These are phyloP conservation scores for Aspergillus sojae DNA, from an alignment of 2,329 filamentous ascomycete genomes.

Conservation along the genomic window DNA sequence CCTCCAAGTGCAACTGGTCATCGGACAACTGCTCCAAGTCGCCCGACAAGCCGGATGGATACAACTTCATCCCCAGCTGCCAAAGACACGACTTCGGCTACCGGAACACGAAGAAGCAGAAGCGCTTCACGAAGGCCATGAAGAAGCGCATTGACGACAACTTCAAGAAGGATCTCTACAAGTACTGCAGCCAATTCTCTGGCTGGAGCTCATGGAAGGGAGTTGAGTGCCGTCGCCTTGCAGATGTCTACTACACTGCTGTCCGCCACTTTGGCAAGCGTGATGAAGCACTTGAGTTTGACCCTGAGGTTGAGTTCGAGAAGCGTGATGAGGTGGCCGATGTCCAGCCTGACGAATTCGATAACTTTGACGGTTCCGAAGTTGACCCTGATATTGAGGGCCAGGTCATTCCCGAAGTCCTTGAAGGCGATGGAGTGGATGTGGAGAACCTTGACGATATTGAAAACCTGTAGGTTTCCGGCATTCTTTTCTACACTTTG, in stretches of 20 bases:
- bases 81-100: background rate
- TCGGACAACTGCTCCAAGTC: constrained; percentile 4
- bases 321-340: background rate
- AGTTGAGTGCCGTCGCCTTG: background rate
- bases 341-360: background rate
- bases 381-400: background rate
- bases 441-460: background rate
- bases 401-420: background rate
- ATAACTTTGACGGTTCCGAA: background rate
- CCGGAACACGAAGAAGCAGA: constrained; percentile 2
- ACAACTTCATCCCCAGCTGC: constrained; percentile 1
- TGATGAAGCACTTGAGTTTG: background rate
- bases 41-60: background rate
- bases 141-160: constrained; percentile 2
- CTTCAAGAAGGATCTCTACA: background rate
- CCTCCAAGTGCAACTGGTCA: background rate
- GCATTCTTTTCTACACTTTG: background rate
- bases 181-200: background rate
- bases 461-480: background rate
- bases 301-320: background rate
- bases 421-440: background rate
- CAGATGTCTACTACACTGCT: background rate
- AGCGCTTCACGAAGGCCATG: background rate
- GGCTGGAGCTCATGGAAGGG: background rate
- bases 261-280: constrained; percentile 1